Percentiles rank a stretch among this genome's conserved stretches.
phyloP scores from a whole-genome alignment of 192 early-diverging fungal species.

The Podila verticillata region DNA sequence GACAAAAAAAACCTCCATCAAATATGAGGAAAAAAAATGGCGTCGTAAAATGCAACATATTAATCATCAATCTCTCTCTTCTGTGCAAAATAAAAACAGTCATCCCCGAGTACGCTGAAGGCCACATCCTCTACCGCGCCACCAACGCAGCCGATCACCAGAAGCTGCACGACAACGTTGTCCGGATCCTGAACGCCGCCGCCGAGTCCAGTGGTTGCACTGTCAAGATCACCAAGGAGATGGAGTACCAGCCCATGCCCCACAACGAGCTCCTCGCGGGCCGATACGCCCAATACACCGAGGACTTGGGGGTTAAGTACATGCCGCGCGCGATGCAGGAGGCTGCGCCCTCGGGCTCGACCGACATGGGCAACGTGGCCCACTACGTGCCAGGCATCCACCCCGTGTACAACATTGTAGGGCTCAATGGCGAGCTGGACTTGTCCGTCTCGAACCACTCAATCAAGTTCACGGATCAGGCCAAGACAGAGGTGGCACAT shows the following conservation, averaged over 20 bases:
- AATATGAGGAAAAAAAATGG: too few species aligned
- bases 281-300: conserved; percentile 21
- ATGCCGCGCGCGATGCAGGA: conserved; percentile 16
- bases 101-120: conserved; percentile 72
- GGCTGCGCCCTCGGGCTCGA: conserved; percentile 10
- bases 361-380: conserved; percentile 21
- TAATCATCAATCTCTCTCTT: not conserved
- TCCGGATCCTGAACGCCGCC: conserved; percentile 68
- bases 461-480: conserved; percentile 65
- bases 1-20: too few species aligned
- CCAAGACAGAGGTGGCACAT: conserved; percentile 68
- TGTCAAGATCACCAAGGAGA: conserved; percentile 61
- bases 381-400: conserved; percentile 35
- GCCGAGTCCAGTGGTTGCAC: conserved; percentile 76
- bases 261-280: conserved; percentile 54
- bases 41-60: not conserved
- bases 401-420: conserved; percentile 28
- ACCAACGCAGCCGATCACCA: conserved; percentile 55
- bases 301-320: conserved; percentile 23
- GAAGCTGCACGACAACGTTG: conserved; percentile 60
- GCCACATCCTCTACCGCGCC: conserved; percentile 69
- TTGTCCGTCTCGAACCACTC: conserved; percentile 71
- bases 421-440: conserved; percentile 56
- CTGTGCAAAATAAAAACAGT: conserved; percentile 21
- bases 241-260: conserved; percentile 65